Conservation (phyloP, 495 filamentous ascomycete species). For the Hyaloscypha variabilis region DNA sequence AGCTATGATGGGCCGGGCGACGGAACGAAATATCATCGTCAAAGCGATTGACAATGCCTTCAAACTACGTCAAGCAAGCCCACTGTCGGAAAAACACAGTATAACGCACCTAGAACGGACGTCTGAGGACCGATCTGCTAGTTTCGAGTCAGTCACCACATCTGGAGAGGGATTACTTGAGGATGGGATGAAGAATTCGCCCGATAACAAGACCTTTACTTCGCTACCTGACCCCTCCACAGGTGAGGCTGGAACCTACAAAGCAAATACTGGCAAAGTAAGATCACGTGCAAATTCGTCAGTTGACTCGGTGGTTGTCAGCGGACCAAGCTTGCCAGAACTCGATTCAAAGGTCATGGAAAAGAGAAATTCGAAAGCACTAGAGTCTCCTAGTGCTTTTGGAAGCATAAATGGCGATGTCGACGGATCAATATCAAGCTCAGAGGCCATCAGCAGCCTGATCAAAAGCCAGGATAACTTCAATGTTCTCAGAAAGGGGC, state of each 20-base stretch:
- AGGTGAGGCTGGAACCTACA: neutral
- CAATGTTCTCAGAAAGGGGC: slow-evolving; percentile 64
- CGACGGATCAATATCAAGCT: slow-evolving; percentile 9
- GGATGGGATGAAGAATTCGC: slow-evolving; percentile 42
- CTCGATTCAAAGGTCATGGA: slow-evolving; percentile 14
- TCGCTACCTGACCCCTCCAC: neutral
- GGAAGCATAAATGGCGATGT: slow-evolving; percentile 26
- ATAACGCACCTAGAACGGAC: slow-evolving; percentile 56
- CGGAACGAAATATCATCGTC: slow-evolving; percentile 68
- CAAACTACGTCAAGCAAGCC: slow-evolving; percentile 30
- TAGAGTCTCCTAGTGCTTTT: slow-evolving; percentile 18
- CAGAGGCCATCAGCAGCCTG: slow-evolving; percentile 19
- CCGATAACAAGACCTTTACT: slow-evolving; percentile 34
- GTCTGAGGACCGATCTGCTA: slow-evolving; percentile 46
- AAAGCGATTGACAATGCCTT: slow-evolving; percentile 70
- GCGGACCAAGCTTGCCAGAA: neutral
- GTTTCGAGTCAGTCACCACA: slow-evolving; percentile 47
- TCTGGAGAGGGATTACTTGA: slow-evolving; percentile 45
- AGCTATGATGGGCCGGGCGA: slow-evolving; percentile 71
- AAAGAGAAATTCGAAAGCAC: slow-evolving; percentile 12
- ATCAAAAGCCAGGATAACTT: slow-evolving; percentile 28
- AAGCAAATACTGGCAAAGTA: slow-evolving; percentile 1
- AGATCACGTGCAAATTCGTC: slow-evolving; percentile 12
- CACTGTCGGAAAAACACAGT: slow-evolving; percentile 43
- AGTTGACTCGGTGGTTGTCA: slow-evolving; percentile 12